Base-by-base conservation (phyloP, 768 basidiomycete genomes). In the Phlebiopsis gigantea region DNA sequence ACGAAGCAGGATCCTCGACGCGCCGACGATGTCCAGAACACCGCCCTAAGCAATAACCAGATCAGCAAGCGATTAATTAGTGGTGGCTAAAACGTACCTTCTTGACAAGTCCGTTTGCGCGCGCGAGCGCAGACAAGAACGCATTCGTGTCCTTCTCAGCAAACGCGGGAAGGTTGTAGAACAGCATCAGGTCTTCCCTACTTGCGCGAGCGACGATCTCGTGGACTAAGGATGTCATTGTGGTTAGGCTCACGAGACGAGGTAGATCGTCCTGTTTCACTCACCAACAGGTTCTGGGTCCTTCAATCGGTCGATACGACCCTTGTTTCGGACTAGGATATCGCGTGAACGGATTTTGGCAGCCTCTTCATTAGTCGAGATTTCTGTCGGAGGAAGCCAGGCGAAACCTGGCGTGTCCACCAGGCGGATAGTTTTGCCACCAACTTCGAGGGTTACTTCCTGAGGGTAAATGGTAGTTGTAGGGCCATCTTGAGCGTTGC, bases 361-460 rank as follows among this genome's bases (percentile, higher is more conserved):
- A 15, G 62, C 56, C 26, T 74, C 73, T 30, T 77, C 78, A 39
- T 3, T 6, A 10, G 67, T 71, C 21, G 74, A 66, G 15, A 74
- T 70, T 19, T 75, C 73, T 8, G 55, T 59, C 2, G 68, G 55
- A 48, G 80, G 76, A 19, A 70, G 68, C 78, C 83, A 85, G 50
- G 81, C 76, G 62, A 93, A 72, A n/a, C 94, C 94, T 29, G 94
- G 94, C 0, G 91, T 96, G 69, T 97, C 94, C 63, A 94, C 83
- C 55, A 95, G 63, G 30, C 80, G 79, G 61, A 93, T 74, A 51
- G 73, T 72, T 59, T 73, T 75, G 22, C 77, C 79, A 9, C 73
- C 75, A 9, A 74, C 67, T 50, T 79, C 79, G 2, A 81, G 62
- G 2, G 75, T 70, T 22, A 88, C 76, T 62, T 87, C 84, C 62